Evolutionary conservation across 2,329 filamentous ascomycete genomes (phyloP).

Genomic region (Lasiodiplodia sp.): DNA sequence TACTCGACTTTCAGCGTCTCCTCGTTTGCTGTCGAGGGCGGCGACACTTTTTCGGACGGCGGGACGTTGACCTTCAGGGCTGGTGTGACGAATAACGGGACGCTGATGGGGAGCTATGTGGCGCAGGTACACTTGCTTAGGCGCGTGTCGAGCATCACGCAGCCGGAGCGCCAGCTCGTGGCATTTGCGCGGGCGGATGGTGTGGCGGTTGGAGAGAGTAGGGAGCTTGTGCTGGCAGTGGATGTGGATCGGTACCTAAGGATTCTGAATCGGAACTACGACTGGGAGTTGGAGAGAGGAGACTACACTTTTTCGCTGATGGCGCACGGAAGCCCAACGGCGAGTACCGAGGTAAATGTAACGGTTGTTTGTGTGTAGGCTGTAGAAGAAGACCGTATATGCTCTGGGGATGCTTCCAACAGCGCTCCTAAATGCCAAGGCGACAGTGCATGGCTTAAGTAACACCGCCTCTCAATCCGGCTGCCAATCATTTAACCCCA

Average conservation of each 20-base stretch:
- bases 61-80: slow-evolving; percentile 47
- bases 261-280: slow-evolving; percentile 51
- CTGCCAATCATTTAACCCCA: too few species aligned
- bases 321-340: slow-evolving; percentile 49
- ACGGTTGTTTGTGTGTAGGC: slow-evolving; percentile 48
- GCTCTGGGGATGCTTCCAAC: too few species aligned
- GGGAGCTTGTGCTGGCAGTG: slow-evolving; percentile 44
- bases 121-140: slow-evolving; percentile 52
- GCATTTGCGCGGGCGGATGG: slow-evolving; percentile 51
- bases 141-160: slow-evolving; percentile 50
- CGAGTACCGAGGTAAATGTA: slow-evolving; percentile 46
- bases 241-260: slow-evolving; percentile 53
- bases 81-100: slow-evolving; percentile 46
- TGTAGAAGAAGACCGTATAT: too few species aligned
- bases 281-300: slow-evolving; percentile 56
- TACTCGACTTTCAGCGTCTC: slow-evolving; percentile 76
- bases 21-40: slow-evolving; percentile 32
- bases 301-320: slow-evolving; percentile 53
- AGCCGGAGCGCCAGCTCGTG: slow-evolving; percentile 54
- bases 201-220: slow-evolving; percentile 44
- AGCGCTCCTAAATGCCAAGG: too few species aligned
- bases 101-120: slow-evolving; percentile 48
- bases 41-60: slow-evolving; percentile 38
- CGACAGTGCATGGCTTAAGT: too few species aligned
- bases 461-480: too few species aligned